These are phyloP conservation scores for Phytophthora capsici DNA, from an alignment of 352 stramenopile genomes.

Conservation along the genomic window DNA sequence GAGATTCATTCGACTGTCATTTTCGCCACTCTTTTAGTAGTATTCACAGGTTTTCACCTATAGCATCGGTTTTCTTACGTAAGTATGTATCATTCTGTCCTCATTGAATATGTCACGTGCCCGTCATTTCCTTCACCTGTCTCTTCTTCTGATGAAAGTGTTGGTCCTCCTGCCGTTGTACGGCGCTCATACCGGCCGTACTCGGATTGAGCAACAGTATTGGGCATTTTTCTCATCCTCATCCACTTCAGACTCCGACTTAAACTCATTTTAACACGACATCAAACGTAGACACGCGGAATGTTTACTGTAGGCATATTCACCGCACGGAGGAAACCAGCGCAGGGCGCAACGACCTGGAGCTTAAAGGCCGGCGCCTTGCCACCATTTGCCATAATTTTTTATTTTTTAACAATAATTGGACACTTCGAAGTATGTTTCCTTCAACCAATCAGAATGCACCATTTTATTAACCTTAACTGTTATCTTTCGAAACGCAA, in stretches of 20 bases:
- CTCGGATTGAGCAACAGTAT: slow-evolving; percentile 17
- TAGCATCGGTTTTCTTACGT: slow-evolving; percentile 10
- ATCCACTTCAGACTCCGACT: slow-evolving; percentile 37
- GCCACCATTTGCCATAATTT: slow-evolving; percentile 16
- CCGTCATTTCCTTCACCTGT: slow-evolving; percentile 3
- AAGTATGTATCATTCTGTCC: slow-evolving; percentile 31
- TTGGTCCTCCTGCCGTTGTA: not conserved
- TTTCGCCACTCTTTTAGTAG: slow-evolving; percentile 22
- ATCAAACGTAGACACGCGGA: slow-evolving; percentile 8
- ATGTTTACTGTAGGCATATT: slow-evolving; percentile 28
- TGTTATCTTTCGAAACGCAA: not conserved
- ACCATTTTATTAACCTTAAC: not conserved
- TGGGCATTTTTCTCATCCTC: slow-evolving; percentile 26
- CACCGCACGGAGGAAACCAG: not conserved
- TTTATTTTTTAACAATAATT: too few relatives aligned
- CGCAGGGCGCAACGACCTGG: slow-evolving; percentile 2
- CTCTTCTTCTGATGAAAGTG: slow-evolving; percentile 10
- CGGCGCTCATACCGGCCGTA: slow-evolving; percentile 20
- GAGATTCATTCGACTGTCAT: slow-evolving; percentile 1
- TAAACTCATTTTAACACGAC: slow-evolving; percentile 39
- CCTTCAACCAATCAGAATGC: slow-evolving; percentile 21
- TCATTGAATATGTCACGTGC: slow-evolving; percentile 29
- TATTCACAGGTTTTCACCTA: slow-evolving; percentile 11
- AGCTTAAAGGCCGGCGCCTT: slow-evolving; percentile 3
- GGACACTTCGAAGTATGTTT: too few relatives aligned